Evolutionary conservation across 371 early-diverging fungal genomes (phyloP).

Genomic region (Zancudomyces culisetae): DNA sequence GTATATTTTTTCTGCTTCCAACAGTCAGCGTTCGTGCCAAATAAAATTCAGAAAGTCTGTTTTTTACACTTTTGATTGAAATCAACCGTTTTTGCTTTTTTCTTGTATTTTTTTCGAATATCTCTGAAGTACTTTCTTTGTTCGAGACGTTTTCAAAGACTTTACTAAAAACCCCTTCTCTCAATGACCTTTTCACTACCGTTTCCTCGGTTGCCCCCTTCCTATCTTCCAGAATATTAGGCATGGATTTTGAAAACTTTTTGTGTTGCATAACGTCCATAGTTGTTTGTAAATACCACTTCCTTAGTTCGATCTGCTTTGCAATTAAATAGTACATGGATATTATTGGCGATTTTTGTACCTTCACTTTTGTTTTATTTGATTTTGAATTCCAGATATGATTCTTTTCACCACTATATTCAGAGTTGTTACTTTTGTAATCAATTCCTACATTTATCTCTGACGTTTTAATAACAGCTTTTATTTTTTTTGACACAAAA

Average conservation of each 20-base stretch:
- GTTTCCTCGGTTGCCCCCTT: too few relatives aligned
- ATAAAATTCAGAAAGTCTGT: too few relatives aligned
- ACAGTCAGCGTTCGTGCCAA: too few relatives aligned
- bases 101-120: too few relatives aligned
- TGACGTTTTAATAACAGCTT: background rate
- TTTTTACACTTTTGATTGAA: too few relatives aligned
- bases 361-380: background rate
- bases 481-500: slow-evolving; percentile 9
- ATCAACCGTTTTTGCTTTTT: too few relatives aligned
- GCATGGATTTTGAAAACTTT: background rate
- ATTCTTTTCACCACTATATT: background rate
- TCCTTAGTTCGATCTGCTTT: slow-evolving; percentile 20
- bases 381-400: background rate
- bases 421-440: background rate
- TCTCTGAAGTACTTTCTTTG: too few relatives aligned
- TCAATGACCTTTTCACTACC: too few relatives aligned
- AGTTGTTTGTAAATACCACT: slow-evolving; percentile 14
- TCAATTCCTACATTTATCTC: background rate
- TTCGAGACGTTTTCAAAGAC: too few relatives aligned
- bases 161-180: too few relatives aligned
- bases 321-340: slow-evolving; percentile 22
- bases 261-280: slow-evolving; percentile 1
- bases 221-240: background rate
- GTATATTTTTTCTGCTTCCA: too few relatives aligned
- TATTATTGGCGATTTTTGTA: slow-evolving; percentile 19